Conservation (phyloP, 2,329 filamentous ascomycete species). For the Sporothrix globosa region DNA sequence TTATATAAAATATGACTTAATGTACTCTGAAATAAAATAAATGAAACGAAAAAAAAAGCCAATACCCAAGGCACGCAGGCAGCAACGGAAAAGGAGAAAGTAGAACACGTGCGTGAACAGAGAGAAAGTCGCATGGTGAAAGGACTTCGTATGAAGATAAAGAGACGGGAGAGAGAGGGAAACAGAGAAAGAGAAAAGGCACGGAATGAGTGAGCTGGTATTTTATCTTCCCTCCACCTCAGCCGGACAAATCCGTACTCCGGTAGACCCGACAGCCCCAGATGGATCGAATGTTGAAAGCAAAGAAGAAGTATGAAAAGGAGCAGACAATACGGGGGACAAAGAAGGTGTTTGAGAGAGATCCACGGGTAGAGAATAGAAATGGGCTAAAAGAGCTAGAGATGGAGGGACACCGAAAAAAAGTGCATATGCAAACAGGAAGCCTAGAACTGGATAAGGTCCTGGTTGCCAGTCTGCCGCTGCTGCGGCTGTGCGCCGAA, state of each 20-base stretch:
- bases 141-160: neutral
- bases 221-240: slow-evolving; percentile 23
- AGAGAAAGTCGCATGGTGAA: slow-evolving; percentile 18
- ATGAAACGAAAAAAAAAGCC: slow-evolving; percentile 21
- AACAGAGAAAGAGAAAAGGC: neutral
- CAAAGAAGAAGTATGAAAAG: neutral
- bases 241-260: slow-evolving; percentile 28
- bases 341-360: neutral
- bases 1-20: slow-evolving; percentile 24
- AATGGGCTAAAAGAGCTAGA: neutral
- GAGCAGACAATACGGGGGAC: too few relatives aligned
- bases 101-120: neutral
- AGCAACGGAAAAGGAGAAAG: neutral
- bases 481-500: slow-evolving; percentile 61
- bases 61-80: slow-evolving; percentile 27
- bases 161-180: neutral
- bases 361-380: neutral
- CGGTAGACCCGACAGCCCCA: slow-evolving; percentile 26
- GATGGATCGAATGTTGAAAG: slow-evolving; percentile 1
- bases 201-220: slow-evolving; percentile 8
- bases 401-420: neutral
- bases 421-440: too few relatives aligned
- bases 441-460: slow-evolving; percentile 65
- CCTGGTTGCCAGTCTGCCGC: slow-evolving; percentile 51
- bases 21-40: slow-evolving; percentile 23